Evolutionary conservation across 345 rosid species (phyloP), one percentile per base, ranked within the genome.

Genomic region (Viola odorata): DNA sequence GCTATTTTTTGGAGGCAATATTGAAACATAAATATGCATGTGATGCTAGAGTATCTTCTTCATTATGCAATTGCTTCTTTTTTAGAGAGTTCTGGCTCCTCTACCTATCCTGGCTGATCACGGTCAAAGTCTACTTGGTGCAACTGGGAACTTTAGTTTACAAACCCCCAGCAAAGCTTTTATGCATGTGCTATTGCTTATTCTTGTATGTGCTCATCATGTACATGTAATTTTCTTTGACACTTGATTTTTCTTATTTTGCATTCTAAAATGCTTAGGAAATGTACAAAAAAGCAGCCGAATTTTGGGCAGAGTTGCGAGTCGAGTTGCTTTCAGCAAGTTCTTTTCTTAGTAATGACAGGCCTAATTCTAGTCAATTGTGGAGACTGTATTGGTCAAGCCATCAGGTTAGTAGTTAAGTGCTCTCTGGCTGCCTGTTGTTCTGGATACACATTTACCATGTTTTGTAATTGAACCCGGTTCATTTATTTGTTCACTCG

Each of bases 341-440:
- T 77, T 86, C 96, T 77, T 77, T 87, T 73, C 96, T 84, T 50
- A 70, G 79, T 61, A 72, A 73, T 69, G 99, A 89, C 58, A 94
- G 84, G 72, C 87, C 96, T n/a, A 87, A 73, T 72, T 64, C 85
- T 63, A 87, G 96, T 80, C 99, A 94, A 70, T 65, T 94, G 62
- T 94, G 99, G 99, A 83, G 99, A 84, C 69, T 89, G 62, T 94
- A 94, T 75, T 94, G 99, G 99, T 87, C 99, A 59, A 83, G 97
- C 75, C 99, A 94, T 77, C 99, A 94, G 96, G 98, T 88, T 74
- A 13, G 37, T 45, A 41, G 40, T 14, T 58, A 9, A 51, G 5
- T 45, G n/a, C 41, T 40, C 9, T 50, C 47, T 44, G 7, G 47
- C 47, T 51, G 38, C 13, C 47, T 55, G 8, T 56, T 52, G 53